phyloP scores from a whole-genome alignment of 768 basidiomycete genomes.

The Tylopilus subfusipes region DNA sequence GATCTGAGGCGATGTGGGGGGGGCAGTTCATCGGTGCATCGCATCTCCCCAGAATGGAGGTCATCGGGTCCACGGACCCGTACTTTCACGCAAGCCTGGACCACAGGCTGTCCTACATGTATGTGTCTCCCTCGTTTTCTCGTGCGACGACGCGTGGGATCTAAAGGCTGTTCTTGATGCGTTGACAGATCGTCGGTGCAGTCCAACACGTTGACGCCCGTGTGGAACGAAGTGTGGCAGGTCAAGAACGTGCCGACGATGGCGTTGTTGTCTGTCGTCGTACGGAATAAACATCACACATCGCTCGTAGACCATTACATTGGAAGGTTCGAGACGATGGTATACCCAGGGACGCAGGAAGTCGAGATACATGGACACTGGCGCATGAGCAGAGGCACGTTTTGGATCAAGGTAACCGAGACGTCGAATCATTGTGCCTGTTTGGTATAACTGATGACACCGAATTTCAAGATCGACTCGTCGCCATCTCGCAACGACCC shows the following conservation, averaged over 20 bases:
- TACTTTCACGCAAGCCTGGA: conserved; percentile 72
- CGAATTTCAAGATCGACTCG: conserved; percentile 48
- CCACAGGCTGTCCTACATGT: conserved; percentile 61
- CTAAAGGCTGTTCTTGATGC: not conserved
- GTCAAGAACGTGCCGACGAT: conserved; percentile 67
- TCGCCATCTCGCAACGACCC: conserved; percentile 43
- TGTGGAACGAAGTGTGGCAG: conserved; percentile 76
- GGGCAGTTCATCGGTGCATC: conserved; percentile 69
- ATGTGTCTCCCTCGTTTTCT: conserved; percentile 24
- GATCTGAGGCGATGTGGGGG: not conserved
- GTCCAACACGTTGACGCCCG: conserved; percentile 51
- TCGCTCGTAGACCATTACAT: conserved; percentile 57
- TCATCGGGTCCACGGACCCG: conserved; percentile 61
- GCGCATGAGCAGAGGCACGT: conserved; percentile 51
- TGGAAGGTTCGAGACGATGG: conserved; percentile 55
- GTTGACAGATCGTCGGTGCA: conserved; percentile 60
- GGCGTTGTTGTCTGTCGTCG: conserved; percentile 56
- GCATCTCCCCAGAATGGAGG: conserved; percentile 66
- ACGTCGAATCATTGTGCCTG: not conserved
- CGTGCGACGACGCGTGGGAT: not conserved
- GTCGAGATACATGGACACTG: conserved; percentile 55
- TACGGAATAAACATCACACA: conserved; percentile 69
- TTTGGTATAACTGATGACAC: conserved; percentile 5
- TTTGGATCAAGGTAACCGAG: conserved; percentile 59
- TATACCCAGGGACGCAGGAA: conserved; percentile 60